Conservation (phyloP, 2,329 filamentous ascomycete species). For the Fusarium incarnatum region DNA sequence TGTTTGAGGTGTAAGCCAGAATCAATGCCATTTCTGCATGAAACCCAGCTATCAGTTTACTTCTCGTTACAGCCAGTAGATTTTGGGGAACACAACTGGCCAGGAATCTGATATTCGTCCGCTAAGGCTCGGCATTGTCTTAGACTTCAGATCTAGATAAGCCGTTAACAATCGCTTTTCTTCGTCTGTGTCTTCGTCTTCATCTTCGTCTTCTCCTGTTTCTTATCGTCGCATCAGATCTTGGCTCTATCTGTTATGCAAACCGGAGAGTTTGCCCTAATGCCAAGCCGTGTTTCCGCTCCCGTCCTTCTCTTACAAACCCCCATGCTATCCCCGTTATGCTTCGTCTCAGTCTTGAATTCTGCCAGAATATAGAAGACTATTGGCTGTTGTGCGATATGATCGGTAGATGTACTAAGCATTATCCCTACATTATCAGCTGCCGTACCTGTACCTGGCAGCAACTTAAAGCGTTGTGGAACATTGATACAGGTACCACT, state of each 20-base stretch:
- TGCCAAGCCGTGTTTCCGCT: constrained; percentile 10
- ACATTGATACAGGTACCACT: constrained; percentile 23
- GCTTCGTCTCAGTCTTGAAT: constrained; percentile 37
- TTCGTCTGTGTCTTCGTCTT: not conserved
- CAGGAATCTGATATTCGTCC: not conserved
- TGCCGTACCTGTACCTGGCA: constrained; percentile 10
- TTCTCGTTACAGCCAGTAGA: not conserved
- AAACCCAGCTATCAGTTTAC: not conserved
- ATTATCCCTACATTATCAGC: constrained; percentile 6
- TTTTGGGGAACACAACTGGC: not conserved
- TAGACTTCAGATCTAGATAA: not conserved
- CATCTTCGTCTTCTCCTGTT: constrained; percentile 7
- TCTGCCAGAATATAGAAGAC: constrained; percentile 9
- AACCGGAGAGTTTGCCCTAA: constrained; percentile 7
- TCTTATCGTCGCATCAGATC: constrained; percentile 13
- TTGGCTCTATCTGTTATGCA: constrained; percentile 16
- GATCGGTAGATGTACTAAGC: constrained; percentile 16
- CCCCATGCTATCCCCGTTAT: constrained; percentile 26
- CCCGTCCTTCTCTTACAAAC: constrained; percentile 28
- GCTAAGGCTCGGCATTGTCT: constrained; percentile 8
- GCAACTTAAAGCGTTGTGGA: constrained; percentile 9
- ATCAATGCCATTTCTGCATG: not conserved
- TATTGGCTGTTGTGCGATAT: constrained; percentile 24
- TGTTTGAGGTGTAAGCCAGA: not conserved
- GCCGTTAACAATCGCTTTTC: not conserved